Evolutionary conservation across 495 filamentous ascomycete genomes (phyloP), one percentile per base, ranked within the genome.

Genomic region (Neurospora sp.): DNA sequence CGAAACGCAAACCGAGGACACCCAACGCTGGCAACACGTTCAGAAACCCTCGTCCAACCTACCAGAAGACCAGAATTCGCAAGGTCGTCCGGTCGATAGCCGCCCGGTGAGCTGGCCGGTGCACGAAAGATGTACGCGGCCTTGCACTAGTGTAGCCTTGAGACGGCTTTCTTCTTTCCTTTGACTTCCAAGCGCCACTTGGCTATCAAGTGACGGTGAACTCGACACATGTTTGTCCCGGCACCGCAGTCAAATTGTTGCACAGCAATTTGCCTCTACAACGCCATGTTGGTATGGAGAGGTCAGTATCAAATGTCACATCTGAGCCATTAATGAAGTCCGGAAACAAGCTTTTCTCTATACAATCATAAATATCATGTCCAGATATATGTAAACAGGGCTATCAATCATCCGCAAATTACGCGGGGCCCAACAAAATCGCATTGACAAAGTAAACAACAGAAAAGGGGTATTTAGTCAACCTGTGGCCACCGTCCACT

Each of bases 371-470:
- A 8, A 35, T 17, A 65, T 35, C 53, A 65, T 35, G 53, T 65
- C 53, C 12, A 65, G 27, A 65, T 35, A 61, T 35, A 17, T 17
- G 12, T 65, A 35, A 65, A 78, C 74, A 74, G 70, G 72, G 70
- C 44, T 59, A 70, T 69, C 70, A 70, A 44, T 35, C 53, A 4
- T 35, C 27, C 53, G 53, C 27, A 65, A 65, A 65, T 65, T 17
- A 65, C 53, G 6, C 53, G 53, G 53, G 53, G 27, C 53, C 53
- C 53, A 65, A 8, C 53, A 65, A 17, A 65, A 17, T 65, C 27
- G 53, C 53, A 65, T 35, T 65, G 53, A 37, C 53, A 35, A 65
- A 65, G 27, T 35, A 17, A 65, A 65, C 14, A 35, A 17, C 22
- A 65, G 17, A 7, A 65, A 35, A 65, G 53, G 53, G 53, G 53